A percentile compares a stretch with the other conserved stretches of the same genome.
Conservation (phyloP, 2,329 filamentous ascomycete species). For the Botrytis elliptica region DNA sequence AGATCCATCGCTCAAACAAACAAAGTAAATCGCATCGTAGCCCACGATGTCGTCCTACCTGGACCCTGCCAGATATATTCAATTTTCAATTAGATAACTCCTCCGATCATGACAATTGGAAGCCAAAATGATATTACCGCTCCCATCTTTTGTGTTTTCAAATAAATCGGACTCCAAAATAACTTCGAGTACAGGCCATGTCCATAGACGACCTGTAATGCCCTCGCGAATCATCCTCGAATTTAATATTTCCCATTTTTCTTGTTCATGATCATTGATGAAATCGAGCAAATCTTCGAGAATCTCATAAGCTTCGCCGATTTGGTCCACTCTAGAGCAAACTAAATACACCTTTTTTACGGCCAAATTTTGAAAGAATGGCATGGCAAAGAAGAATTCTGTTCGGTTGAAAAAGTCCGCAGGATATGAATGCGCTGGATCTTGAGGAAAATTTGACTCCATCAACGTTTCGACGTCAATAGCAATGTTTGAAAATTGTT, state of each 20-base stretch:
- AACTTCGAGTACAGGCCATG: background rate
- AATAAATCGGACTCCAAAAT: background rate
- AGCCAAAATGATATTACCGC: background rate
- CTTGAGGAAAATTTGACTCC: fast-evolving
- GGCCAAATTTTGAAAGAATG: fast-evolving
- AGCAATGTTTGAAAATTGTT: background rate
- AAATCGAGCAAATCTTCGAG: too few relatives aligned
- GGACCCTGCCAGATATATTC: background rate
- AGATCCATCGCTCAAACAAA: background rate
- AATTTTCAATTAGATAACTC: background rate
- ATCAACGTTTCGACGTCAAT: background rate
- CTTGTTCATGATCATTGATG: too few relatives aligned
- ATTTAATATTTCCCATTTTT: too few relatives aligned
- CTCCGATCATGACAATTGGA: too few relatives aligned
- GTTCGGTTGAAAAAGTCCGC: fast-evolving
- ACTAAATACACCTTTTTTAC: background rate
- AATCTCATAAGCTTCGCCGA: background rate
- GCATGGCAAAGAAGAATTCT: background rate
- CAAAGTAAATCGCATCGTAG: background rate
- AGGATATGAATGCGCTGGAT: background rate
- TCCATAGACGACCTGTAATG: background rate
- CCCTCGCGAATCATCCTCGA: too few relatives aligned
- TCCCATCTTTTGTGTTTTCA: background rate
- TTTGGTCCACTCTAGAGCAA: background rate
- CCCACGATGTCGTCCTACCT: background rate